These are phyloP conservation scores for Talaromyces borbonicus DNA, from an alignment of 495 filamentous ascomycete genomes.

Conservation along the genomic window DNA sequence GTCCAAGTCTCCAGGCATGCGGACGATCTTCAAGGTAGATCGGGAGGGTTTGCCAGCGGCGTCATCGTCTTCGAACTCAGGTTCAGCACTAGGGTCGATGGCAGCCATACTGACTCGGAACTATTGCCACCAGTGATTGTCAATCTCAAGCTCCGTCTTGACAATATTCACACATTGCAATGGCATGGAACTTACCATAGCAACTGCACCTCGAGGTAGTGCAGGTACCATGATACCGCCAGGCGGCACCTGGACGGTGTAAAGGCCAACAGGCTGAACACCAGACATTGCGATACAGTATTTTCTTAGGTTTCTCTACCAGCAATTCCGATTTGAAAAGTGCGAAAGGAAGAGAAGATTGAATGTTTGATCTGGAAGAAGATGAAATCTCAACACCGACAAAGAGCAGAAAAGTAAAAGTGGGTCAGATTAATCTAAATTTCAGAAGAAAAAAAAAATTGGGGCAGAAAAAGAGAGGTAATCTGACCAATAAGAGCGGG, in stretches of 20 bases:
- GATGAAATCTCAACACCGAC: no score
- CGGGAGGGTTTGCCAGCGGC: constrained; percentile 53
- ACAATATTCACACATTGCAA: neutral
- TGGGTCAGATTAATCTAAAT: no score
- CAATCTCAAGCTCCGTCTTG: neutral
- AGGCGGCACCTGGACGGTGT: constrained; percentile 77
- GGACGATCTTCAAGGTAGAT: constrained; percentile 84
- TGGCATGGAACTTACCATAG: constrained; percentile 65
- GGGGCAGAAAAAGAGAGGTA: no score
- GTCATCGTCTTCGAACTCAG: constrained; percentile 52
- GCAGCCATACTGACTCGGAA: constrained; percentile 98
- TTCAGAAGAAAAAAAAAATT: no score
- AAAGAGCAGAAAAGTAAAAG: no score
- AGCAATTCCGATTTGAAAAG: no score
- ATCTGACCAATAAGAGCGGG: no score
- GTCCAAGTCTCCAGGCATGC: constrained; percentile 45
- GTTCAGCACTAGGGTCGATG: constrained; percentile 74
- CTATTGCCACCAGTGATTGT: constrained; percentile 30
- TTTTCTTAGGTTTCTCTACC: neutral
- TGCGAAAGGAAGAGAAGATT: no score
- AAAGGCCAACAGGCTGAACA: constrained; percentile 70
- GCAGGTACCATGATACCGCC: constrained; percentile 69
- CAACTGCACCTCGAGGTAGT: constrained; percentile 55
- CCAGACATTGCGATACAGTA: constrained; percentile 35
- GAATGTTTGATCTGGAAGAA: no score